Conservation (phyloP, 1,284 basidiomycete species). For the Trametes hirsuta region DNA sequence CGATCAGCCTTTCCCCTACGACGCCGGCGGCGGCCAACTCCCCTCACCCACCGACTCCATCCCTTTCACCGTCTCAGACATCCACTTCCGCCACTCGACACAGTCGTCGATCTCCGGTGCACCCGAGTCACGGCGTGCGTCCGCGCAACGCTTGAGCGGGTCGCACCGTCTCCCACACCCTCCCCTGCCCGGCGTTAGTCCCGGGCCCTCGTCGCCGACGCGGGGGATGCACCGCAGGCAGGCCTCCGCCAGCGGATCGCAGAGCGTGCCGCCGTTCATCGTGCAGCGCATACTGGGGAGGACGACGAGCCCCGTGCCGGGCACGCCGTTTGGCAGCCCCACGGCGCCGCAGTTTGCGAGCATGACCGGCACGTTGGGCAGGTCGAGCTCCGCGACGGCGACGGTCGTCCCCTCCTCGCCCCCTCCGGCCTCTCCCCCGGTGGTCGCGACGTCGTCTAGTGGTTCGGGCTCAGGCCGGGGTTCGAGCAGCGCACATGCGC, state of each 20-base stretch:
- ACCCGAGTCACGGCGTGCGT: constrained; percentile 41
- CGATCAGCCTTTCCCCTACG: constrained; percentile 20
- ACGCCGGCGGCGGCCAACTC: constrained; percentile 18
- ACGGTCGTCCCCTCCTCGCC: background rate
- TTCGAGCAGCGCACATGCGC: background rate
- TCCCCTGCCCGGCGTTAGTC: constrained; percentile 44
- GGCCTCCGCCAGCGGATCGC: constrained; percentile 15
- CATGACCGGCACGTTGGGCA: constrained; percentile 7
- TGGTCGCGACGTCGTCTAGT: background rate
- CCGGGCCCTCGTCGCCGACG: constrained; percentile 21
- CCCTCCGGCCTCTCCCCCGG: background rate
- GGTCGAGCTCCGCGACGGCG: constrained; percentile 2
- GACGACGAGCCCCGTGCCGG: constrained; percentile 19
- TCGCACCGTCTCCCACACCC: constrained; percentile 53
- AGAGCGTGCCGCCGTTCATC: constrained; percentile 35
- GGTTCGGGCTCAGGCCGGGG: background rate
- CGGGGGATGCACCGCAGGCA: constrained; percentile 18
- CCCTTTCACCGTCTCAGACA: constrained; percentile 68
- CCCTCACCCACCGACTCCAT: constrained; percentile 68
- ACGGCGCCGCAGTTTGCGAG: constrained; percentile 23
- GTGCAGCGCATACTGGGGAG: constrained; percentile 46
- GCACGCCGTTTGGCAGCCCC: constrained; percentile 29
- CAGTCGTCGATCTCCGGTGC: constrained; percentile 40
- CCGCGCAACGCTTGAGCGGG: constrained; percentile 33
- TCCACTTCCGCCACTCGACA: constrained; percentile 61